A percentile compares a stretch with the other conserved stretches of the same genome.
Conservation (phyloP, 192 early-diverging fungal genomes). For the Coemansia sp. region DNA sequence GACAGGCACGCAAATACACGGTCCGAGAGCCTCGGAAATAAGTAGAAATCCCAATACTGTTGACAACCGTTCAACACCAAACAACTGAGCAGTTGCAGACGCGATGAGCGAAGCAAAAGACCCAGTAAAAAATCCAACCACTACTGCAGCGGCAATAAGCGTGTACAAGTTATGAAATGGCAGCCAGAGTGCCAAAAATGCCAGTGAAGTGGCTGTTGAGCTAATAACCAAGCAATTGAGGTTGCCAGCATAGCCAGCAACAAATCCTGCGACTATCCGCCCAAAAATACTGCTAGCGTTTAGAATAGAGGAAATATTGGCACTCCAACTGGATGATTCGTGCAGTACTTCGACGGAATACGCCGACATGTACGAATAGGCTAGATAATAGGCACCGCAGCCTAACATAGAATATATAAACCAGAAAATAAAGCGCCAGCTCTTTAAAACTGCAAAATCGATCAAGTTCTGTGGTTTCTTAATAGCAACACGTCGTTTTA, state of each 20-base stretch:
- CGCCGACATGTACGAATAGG: conserved; percentile 31
- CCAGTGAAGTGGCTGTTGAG: conserved; percentile 4
- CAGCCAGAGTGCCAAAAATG: conserved; percentile 34
- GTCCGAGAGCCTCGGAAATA: conserved; percentile 20
- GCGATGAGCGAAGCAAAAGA: conserved; percentile 22
- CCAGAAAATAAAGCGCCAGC: conserved; percentile 21
- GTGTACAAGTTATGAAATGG: conserved; percentile 18
- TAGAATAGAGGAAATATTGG: conserved; percentile 37
- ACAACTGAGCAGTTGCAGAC: conserved; percentile 18
- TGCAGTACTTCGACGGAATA: conserved; percentile 18
- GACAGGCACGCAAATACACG: conserved; percentile 20
- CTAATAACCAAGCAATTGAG: conserved; percentile 15
- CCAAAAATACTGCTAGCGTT: conserved; percentile 30
- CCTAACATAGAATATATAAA: conserved; percentile 18
- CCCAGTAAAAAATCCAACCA: conserved; percentile 28
- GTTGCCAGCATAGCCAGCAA: conserved; percentile 23
- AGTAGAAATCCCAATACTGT: conserved; percentile 30
- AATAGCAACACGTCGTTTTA: conserved; percentile 20
- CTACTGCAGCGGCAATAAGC: conserved; percentile 15
- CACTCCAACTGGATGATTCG: conserved; percentile 14
- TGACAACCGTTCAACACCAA: conserved; percentile 24
- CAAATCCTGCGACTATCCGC: conserved; percentile 18
- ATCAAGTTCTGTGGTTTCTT: conserved; percentile 17
- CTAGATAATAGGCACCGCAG: conserved; percentile 16
- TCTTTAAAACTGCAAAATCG: conserved; percentile 11